phyloP scores from a whole-genome alignment of 495 filamentous ascomycete genomes.

The Mytilinidion resinicola region DNA sequence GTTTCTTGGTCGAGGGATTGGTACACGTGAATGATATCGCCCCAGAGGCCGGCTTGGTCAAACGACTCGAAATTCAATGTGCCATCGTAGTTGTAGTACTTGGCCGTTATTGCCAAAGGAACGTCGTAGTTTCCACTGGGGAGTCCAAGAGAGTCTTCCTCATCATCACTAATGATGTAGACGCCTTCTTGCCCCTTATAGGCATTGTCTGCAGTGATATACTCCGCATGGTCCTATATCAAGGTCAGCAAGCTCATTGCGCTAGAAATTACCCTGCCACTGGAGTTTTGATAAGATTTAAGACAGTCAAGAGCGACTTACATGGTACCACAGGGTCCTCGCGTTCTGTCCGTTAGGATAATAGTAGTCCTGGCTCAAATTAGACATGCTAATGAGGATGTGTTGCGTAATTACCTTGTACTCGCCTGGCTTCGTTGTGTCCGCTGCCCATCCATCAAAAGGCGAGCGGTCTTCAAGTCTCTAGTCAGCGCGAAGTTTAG shows the following conservation, averaged over 20 bases:
- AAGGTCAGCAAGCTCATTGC: background rate
- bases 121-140: constrained; percentile 44
- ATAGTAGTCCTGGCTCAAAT: constrained; percentile 40
- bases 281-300: background rate
- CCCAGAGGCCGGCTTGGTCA: constrained; percentile 41
- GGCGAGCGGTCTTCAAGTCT: constrained; percentile 18
- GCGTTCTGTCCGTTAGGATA: constrained; percentile 46
- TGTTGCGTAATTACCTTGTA: constrained; percentile 38
- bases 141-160: constrained; percentile 38
- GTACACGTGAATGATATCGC: constrained; percentile 47
- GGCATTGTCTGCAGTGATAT: constrained; percentile 41
- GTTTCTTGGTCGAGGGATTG: background rate
- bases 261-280: background rate
- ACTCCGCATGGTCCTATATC: constrained; percentile 21
- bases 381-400: background rate
- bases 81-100: constrained; percentile 43
- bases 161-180: constrained; percentile 36
- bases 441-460: constrained; percentile 49
- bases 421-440: constrained; percentile 40
- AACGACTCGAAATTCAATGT: constrained; percentile 34
- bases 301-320: constrained; percentile 30
- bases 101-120: constrained; percentile 42
- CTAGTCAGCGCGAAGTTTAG: background rate
- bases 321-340: constrained; percentile 50
- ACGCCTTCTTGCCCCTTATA: constrained; percentile 47